phyloP scores from a whole-genome alignment of 192 early-diverging fungal genomes.

The Podila horticola region DNA sequence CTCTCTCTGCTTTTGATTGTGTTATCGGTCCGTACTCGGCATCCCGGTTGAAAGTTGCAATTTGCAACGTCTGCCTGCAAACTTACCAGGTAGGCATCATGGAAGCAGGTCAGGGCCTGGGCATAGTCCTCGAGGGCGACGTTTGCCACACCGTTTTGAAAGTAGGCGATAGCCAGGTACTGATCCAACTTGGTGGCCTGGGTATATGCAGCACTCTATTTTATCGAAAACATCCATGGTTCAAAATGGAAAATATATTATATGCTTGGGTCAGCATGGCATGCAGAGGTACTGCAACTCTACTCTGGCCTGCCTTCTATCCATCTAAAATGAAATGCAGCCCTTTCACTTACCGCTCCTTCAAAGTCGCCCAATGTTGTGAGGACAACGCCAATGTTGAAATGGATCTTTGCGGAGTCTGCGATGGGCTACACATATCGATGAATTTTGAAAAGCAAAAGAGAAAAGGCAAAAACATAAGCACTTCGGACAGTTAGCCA shows the following conservation, averaged over 20 bases:
- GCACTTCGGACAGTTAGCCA: background rate
- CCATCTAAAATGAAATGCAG: background rate
- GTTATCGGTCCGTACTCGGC: background rate
- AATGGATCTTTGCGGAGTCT: constrained; percentile 94
- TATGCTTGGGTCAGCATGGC: background rate
- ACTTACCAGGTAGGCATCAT: constrained; percentile 79
- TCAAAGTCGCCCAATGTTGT: constrained; percentile 78
- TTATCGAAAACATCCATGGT: constrained; percentile 8
- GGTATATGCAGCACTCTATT: constrained; percentile 79
- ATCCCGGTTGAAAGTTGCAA: background rate
- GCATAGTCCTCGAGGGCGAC: constrained; percentile 78
- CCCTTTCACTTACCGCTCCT: constrained; percentile 77
- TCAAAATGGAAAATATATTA: too few relatives aligned
- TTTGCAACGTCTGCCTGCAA: background rate
- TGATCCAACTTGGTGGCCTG: constrained; percentile 82
- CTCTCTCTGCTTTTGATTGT: constrained; percentile 6
- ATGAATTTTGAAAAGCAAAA: background rate
- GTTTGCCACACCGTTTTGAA: constrained; percentile 88
- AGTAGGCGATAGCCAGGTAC: constrained; percentile 93
- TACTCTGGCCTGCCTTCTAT: too few relatives aligned
- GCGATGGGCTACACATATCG: constrained; percentile 73
- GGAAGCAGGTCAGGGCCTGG: constrained; percentile 81
- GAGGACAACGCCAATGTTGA: constrained; percentile 91
- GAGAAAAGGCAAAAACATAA: constrained; percentile 2
- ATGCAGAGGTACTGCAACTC: background rate